phyloP scores from a whole-genome alignment of 495 filamentous ascomycete genomes.

The Xylaria acuta region DNA sequence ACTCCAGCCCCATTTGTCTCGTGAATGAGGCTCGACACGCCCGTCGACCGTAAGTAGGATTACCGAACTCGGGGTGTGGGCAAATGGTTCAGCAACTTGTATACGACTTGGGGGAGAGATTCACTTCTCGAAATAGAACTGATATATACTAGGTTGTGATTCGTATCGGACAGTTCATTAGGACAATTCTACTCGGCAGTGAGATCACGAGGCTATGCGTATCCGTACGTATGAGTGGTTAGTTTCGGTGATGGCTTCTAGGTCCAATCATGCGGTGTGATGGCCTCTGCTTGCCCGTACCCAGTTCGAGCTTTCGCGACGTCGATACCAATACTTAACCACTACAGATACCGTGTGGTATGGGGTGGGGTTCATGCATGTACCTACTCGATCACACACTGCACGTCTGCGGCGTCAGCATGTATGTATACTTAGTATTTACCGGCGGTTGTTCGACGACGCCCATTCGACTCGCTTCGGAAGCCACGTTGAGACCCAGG shows the following conservation, averaged over 20 bases:
- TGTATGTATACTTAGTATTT: constrained; percentile 29
- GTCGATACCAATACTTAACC: background rate
- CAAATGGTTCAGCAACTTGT: background rate
- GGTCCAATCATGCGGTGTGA: background rate
- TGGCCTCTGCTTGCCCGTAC: background rate
- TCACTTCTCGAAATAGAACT: background rate
- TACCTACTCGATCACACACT: background rate
- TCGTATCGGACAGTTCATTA: background rate
- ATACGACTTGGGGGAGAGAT: background rate
- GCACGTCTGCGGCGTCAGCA: constrained; percentile 24
- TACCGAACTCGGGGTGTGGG: background rate
- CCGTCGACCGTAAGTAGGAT: too few species aligned
- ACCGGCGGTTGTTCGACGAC: constrained; percentile 37
- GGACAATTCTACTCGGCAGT: background rate
- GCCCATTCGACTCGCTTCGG: constrained; percentile 39
- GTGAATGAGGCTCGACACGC: too few species aligned
- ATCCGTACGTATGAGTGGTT: background rate
- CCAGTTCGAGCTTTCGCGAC: background rate
- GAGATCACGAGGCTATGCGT: background rate
- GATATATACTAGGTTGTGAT: background rate
- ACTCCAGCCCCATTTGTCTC: too few species aligned
- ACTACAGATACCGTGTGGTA: background rate
- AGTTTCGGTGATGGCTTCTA: background rate
- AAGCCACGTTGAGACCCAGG: constrained; percentile 30
- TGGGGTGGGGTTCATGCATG: constrained; percentile 8